Evolutionary conservation across 2,329 filamentous ascomycete species (phyloP), one percentile per base, ranked within the genome.

Genomic region (Cladosporium sphaerospermum): DNA sequence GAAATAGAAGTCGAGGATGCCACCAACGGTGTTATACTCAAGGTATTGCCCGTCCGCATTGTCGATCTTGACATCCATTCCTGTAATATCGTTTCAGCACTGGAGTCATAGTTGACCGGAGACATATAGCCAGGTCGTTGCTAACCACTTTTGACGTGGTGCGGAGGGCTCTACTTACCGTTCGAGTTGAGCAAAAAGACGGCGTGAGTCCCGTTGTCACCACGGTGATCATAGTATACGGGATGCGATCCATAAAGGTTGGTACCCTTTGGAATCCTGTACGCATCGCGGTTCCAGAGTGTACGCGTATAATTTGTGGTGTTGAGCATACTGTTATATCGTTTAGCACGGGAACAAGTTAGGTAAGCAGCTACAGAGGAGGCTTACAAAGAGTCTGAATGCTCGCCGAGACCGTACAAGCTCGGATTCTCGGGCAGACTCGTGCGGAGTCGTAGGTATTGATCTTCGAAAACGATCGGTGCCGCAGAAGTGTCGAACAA

Each of bases 341-440:
- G 6, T 23, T 60, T 33, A 60, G 53, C 37, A 8, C 4, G 5
- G 7, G 5, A 3, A 9, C 3, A 23, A 14, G 9, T 39, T 8
- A 41, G 8, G 33, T 9, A 44, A 59, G 52, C 18, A 56, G 53
- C 7, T 36, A 54, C 4, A 53, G 44, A 53, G 44, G 4, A 23
- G 31, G 57, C 62, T 59, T 45, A 64, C 61, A 69, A 69, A 1
- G 82, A 75, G 60, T 91, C 87, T 2, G 80, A 84, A 65, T 89
- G 85, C 69, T 92, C 88, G 34, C 88, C 88, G 2, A 92, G 76
- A 0, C 89, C 88, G 64, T 93, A 93, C 5, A 93, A 72, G 61
- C 86, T 81, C 0, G 87, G 85, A 50, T 82, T 74, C 1, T 79
- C 68, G 0, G 88, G 87, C 9, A 93, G 74, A 56, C 75, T 79